Conservation (phyloP, 768 basidiomycete genomes). For the Cubamyces sp. region DNA sequence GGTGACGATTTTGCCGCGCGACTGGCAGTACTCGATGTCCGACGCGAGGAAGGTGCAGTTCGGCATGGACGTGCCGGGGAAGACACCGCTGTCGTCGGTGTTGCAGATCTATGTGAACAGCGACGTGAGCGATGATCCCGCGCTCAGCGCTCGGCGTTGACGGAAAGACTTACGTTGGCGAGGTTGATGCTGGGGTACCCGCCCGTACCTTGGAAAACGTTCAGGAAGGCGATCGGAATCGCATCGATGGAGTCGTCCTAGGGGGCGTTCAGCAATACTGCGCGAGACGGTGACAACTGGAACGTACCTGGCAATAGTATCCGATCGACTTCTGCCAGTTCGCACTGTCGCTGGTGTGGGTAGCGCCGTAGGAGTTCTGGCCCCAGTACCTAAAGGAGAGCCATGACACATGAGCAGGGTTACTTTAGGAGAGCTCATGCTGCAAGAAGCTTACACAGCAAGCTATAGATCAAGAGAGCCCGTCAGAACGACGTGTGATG, state of each 20-base stretch:
- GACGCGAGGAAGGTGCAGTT: slow-evolving; percentile 62
- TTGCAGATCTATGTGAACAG: slow-evolving; percentile 56
- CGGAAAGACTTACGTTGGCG: slow-evolving; percentile 49
- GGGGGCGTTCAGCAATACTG: background rate
- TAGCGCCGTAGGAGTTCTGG: slow-evolving; percentile 62
- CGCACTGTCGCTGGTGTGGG: slow-evolving; percentile 40
- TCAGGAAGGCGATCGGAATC: slow-evolving; percentile 63
- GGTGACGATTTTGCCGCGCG: slow-evolving; percentile 43
- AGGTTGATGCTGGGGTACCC: slow-evolving; percentile 62
- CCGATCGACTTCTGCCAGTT: slow-evolving; percentile 55
- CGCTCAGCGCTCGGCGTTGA: slow-evolving; percentile 19
- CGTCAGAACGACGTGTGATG: background rate
- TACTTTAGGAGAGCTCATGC: background rate
- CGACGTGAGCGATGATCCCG: slow-evolving; percentile 20
- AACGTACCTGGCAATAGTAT: slow-evolving; percentile 53
- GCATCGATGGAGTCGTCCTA: slow-evolving; percentile 60
- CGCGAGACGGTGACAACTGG: background rate
- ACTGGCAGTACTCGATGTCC: slow-evolving; percentile 67
- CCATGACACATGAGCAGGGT: background rate
- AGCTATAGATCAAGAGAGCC: slow-evolving; percentile 22
- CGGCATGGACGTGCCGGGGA: slow-evolving; percentile 62
- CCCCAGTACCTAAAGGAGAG: slow-evolving; percentile 48
- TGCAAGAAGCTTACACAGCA: slow-evolving; percentile 29
- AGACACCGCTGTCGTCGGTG: slow-evolving; percentile 54
- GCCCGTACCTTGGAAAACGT: slow-evolving; percentile 60